Percentiles rank a stretch among this genome's conserved stretches.
These are phyloP conservation scores for Populus euphratica DNA, from an alignment of 345 rosid genomes.

Conservation along the genomic window DNA sequence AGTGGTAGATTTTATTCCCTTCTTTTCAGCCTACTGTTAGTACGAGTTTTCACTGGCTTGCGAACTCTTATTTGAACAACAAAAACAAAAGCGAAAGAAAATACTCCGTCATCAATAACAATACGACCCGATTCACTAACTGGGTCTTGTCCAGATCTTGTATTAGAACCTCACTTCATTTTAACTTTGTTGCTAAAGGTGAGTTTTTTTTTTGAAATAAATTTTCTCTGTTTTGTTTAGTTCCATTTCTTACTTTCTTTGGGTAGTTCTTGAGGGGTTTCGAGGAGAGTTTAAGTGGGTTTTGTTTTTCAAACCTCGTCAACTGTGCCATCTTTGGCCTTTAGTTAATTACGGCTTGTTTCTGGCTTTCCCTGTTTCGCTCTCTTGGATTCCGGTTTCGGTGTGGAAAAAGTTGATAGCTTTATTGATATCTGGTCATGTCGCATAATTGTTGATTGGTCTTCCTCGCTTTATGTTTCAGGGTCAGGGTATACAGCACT, in stretches of 20 bases:
- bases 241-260: not conserved
- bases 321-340: not conserved
- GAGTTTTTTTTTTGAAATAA: not conserved
- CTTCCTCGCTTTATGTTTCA: not conserved
- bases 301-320: not conserved
- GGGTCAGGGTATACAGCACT: not conserved
- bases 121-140: not conserved
- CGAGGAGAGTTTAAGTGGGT: not conserved
- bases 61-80: not conserved
- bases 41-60: not conserved
- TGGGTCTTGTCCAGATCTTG: not conserved
- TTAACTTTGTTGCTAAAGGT: conserved; percentile 1
- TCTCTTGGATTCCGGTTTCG: not conserved
- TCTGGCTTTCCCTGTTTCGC: not conserved
- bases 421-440: not conserved
- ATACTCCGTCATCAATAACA: not conserved
- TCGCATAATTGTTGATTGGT: not conserved
- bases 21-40: not conserved
- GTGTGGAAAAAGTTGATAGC: not conserved
- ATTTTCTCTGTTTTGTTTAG: not conserved
- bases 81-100: not conserved
- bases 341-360: not conserved
- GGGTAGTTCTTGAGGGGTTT: not conserved
- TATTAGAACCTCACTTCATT: not conserved
- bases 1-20: not conserved